Conservation (phyloP, 495 filamentous ascomycete genomes). For the Penicillium alfredii region DNA sequence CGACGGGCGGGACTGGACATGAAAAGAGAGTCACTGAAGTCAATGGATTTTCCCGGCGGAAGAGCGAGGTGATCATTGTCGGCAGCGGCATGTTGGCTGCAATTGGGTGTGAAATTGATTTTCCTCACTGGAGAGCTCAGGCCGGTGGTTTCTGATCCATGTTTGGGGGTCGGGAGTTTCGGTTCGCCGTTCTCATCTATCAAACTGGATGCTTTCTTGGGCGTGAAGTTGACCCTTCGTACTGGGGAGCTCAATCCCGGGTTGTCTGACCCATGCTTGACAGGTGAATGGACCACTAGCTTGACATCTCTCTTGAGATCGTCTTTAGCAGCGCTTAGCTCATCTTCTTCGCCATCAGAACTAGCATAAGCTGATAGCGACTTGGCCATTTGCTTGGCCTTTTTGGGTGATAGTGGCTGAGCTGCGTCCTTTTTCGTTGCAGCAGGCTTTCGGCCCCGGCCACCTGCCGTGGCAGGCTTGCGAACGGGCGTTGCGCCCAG, state of each 20-base stretch:
- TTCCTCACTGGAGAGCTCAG: conserved; percentile 27
- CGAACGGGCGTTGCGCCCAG: conserved; percentile 46
- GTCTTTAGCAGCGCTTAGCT: conserved; percentile 40
- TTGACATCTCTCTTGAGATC: conserved; percentile 25
- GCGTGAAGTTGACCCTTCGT: conserved; percentile 37
- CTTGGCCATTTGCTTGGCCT: conserved; percentile 48
- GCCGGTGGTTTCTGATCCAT: conserved; percentile 20
- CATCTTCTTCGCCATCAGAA: conserved; percentile 47
- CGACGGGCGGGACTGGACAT: conserved; percentile 47
- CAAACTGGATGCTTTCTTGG: conserved; percentile 20
- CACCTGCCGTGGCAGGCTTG: conserved; percentile 27
- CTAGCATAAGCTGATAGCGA: conserved; percentile 35
- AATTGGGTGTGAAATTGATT: conserved; percentile 29
- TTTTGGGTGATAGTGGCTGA: conserved; percentile 52
- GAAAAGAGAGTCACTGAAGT: conserved; percentile 33
- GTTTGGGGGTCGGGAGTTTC: conserved; percentile 19
- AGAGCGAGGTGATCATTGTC: conserved; percentile 22
- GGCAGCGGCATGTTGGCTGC: conserved; percentile 14
- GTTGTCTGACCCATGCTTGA: conserved; percentile 24
- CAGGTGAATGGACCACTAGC: conserved; percentile 36
- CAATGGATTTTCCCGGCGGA: conserved; percentile 24
- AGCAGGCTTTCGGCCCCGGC: conserved; percentile 36
- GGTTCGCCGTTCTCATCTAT: conserved; percentile 37
- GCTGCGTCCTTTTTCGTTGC: conserved; percentile 24
- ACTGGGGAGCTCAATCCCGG: conserved; percentile 36